Evolutionary conservation across 2,329 filamentous ascomycete genomes (phyloP).

Genomic region (Microcyclospora pomicola): DNA sequence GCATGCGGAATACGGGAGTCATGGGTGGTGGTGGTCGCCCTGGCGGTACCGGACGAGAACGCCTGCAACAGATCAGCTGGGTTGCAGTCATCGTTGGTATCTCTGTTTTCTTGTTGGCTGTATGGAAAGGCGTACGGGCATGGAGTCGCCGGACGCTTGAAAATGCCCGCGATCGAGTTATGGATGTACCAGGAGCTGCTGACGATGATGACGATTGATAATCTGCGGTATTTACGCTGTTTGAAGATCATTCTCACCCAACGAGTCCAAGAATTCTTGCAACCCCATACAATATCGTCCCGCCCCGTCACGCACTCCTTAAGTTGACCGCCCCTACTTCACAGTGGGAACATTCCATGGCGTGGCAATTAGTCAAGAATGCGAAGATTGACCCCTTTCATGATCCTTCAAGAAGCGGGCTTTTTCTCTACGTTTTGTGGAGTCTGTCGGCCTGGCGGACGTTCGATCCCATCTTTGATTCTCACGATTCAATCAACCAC

Average conservation of each 20-base stretch:
- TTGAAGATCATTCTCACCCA: not conserved
- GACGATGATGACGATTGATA: constrained; percentile 32
- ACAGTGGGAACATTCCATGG: constrained; percentile 42
- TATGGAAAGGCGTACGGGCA: constrained; percentile 68
- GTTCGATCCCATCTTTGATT: not conserved
- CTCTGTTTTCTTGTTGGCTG: constrained; percentile 64
- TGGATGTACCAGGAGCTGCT: constrained; percentile 61
- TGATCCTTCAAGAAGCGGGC: constrained; percentile 11
- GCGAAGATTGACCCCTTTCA: constrained; percentile 52
- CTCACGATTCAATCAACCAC: not conserved
- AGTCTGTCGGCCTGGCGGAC: not conserved
- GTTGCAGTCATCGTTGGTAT: constrained; percentile 68
- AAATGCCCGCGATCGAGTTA: constrained; percentile 62
- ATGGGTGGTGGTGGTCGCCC: constrained; percentile 28
- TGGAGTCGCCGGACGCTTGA: constrained; percentile 62
- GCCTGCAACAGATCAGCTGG: constrained; percentile 67
- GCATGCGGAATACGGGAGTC: constrained; percentile 49
- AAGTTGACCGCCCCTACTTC: constrained; percentile 66
- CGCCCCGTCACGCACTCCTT: constrained; percentile 39
- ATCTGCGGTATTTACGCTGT: constrained; percentile 1
- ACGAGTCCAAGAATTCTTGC: not conserved
- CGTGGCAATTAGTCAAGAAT: constrained; percentile 92
- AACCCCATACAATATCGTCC: not conserved
- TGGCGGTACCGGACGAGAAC: constrained; percentile 55
- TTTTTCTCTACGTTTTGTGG: constrained; percentile 9